Evolutionary conservation across 108 stramenopile species (phyloP).

Genomic region (Conticribra guillardii): DNA sequence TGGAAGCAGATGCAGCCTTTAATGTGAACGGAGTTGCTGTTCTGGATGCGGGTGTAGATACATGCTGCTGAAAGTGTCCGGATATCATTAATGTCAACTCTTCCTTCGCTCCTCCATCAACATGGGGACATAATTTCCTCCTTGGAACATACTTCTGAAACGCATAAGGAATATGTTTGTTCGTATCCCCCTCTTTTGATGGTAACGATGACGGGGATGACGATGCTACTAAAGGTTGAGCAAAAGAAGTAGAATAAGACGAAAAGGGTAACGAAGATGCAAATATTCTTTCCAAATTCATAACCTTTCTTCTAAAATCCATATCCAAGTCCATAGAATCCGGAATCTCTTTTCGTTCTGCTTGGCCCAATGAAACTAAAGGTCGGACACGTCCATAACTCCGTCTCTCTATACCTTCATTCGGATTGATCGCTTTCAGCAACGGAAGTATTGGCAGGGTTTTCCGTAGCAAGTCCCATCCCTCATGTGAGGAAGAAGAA

Average conservation of each 20-base stretch:
- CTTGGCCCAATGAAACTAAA: conserved; percentile 23
- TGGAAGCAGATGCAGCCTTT: background rate
- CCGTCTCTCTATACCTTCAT: conserved; percentile 33
- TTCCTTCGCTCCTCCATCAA: conserved; percentile 44
- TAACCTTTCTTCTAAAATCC: conserved; percentile 37
- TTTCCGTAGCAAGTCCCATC: conserved; percentile 36
- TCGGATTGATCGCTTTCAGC: conserved; percentile 33
- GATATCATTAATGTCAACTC: conserved; percentile 53
- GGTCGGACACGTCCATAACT: conserved; percentile 38
- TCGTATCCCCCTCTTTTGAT: background rate
- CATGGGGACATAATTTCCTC: conserved; percentile 40
- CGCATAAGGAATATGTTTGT: conserved; percentile 21
- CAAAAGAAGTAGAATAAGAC: no score
- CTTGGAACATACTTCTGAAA: conserved; percentile 47
- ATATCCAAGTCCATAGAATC: conserved; percentile 43
- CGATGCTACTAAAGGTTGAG: background rate
- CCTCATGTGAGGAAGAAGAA: conserved; percentile 24
- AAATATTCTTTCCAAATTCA: conserved; percentile 45
- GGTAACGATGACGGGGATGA: background rate
- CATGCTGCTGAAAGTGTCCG: conserved; percentile 42
- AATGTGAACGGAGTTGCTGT: no score
- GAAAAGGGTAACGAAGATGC: conserved; percentile 44
- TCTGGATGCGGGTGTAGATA: background rate
- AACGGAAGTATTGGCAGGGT: conserved; percentile 41
- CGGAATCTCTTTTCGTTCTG: conserved; percentile 32